Evolutionary conservation across 768 basidiomycete species (phyloP), one percentile per base, ranked within the genome.

Genomic region (Boletus subparvulus): DNA sequence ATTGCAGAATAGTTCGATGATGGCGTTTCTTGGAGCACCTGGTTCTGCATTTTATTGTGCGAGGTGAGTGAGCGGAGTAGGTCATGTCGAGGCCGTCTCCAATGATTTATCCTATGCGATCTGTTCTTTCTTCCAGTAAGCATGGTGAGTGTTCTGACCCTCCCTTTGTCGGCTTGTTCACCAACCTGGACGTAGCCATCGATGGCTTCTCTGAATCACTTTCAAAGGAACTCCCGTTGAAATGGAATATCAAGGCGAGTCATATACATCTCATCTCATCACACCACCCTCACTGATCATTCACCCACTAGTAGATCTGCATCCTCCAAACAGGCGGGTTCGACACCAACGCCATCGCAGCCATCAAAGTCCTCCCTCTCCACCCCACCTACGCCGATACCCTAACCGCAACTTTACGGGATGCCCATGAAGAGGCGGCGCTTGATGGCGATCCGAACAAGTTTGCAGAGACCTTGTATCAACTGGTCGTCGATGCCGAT

Each of bases 291-390:
- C 3, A 26, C 6, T 19, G 12, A 13, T n/a, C 16, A 24, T 13
- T 35, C 33, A 19, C 7, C 6, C 21, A 13, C 14, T 19, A 37
- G 14, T 30, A 63, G 57, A 55, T 61, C 24, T 56, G 62, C 28
- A 53, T 64, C 48, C 32, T 68, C 35, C 47, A 64, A 49, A 52
- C 59, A 0, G 68, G 63, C n/a, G 43, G 19, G 1, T 69, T 70
- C 47, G 50, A 56, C 45, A 54, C 65, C 19, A 56, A 64, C 16
- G 41, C 33, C 8, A 6, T 60, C 35, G 41, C 54, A 2, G 16
- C 45, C 21, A 45, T 19, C 19, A 6, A 37, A 14, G 5, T 59
- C 6, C 47, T 58, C 8, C 54, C 61, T 2, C 3, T 10, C 4
- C 55, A 62, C 26, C 55, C 65, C 2, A 57, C 52, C 4, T 21